phyloP scores from a whole-genome alignment of 192 early-diverging fungal genomes.

The Coemansia sp. region DNA sequence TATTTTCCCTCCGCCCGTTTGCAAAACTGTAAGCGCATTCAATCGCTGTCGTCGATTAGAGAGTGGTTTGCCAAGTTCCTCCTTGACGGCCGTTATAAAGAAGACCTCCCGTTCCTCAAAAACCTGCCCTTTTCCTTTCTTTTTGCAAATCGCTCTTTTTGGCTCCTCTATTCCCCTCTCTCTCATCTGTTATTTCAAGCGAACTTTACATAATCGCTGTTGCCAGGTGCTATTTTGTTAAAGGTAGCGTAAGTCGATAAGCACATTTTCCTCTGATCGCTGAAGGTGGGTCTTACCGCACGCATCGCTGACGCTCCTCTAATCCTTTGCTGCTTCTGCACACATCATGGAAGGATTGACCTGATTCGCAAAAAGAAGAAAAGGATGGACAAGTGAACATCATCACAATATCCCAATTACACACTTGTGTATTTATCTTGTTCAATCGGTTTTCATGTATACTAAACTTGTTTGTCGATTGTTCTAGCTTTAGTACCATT shows the following conservation, averaged over 20 bases:
- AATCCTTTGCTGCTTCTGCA: background rate
- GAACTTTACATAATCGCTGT: background rate
- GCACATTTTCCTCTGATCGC: too few species aligned
- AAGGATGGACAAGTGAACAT: slow-evolving; percentile 1
- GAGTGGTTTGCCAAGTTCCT: background rate
- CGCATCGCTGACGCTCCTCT: background rate
- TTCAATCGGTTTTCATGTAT: background rate
- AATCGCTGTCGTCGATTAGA: too few species aligned
- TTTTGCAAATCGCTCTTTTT: slow-evolving; percentile 6
- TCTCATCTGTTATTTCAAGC: background rate
- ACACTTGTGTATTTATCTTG: too few species aligned
- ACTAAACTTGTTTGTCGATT: background rate
- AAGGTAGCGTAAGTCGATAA: background rate
- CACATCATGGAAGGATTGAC: background rate
- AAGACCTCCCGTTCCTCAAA: background rate
- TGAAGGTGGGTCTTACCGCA: background rate
- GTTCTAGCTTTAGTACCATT: background rate
- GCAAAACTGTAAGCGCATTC: background rate
- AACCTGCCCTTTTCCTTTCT: background rate
- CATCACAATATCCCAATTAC: background rate
- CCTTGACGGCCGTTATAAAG: background rate
- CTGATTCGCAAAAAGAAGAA: background rate
- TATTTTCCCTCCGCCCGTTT: background rate
- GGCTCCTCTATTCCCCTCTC: background rate
- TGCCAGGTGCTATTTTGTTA: background rate